Base-by-base conservation (phyloP, 148 eudicot genomes). In the Fagopyrum tataricum region DNA sequence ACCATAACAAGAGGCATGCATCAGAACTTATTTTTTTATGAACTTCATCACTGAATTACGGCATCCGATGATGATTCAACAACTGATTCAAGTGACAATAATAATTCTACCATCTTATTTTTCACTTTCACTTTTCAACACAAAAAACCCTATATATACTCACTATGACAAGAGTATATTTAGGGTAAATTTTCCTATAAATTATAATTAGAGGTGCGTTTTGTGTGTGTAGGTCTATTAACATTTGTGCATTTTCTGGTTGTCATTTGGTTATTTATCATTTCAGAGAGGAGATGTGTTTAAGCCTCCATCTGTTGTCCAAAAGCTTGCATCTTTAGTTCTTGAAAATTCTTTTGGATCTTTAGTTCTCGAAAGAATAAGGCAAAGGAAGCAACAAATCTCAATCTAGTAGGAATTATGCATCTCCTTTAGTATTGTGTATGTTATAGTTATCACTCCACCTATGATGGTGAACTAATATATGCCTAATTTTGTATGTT, bases 291-390 rank as follows among this genome's bases (percentile, higher is more conserved):
- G 76, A 89, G 85, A 83, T 70, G 84, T 84, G 14, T 91, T 94
- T 75, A 88, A 88, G 75, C 86, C 98, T 56, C 59, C 81, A 55
- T 85, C 88, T 23, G 79, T 85, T 75, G 91, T 85, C 41, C 82
- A 81, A 44, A 94, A 87, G 73, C 91, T 97, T 2, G 83, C 91
- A 78, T 91, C 98, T 12, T 91, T 91, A 0, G 81, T 94, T 18
- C 78, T n/a, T n/a, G n/a, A n/a, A n/a, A n/a, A n/a, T n/a, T n/a
- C n/a, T n/a, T n/a, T n/a, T n/a, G n/a, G n/a, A n/a, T n/a, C n/a
- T n/a, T n/a, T n/a, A n/a, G n/a, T n/a, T n/a, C n/a, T 94, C 76
- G 96, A 89, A 84, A 94, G 87, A 85, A 94, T 94, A 66, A 84
- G 97, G 73, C 82, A 84, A 77, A 86, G 98, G 77, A 94, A 91